Conservation (phyloP, 2,329 filamentous ascomycete genomes). For the Lecanicillium sp. region DNA sequence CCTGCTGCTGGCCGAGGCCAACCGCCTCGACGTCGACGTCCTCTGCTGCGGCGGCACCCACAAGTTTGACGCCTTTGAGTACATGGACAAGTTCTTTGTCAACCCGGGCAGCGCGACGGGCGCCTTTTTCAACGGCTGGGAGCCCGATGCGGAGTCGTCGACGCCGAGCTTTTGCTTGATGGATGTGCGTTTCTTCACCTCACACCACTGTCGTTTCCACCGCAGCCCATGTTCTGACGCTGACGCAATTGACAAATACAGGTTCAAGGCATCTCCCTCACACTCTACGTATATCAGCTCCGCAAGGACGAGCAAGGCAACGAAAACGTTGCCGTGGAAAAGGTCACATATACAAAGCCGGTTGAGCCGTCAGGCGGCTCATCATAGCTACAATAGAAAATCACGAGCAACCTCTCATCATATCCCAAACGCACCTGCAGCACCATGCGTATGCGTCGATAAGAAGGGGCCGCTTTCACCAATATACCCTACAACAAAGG, state of each 20-base stretch:
- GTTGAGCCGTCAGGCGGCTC: conserved; percentile 48
- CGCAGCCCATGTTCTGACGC: too few species aligned
- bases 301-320: conserved; percentile 68
- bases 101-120: conserved; percentile 62
- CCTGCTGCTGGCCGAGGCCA: conserved; percentile 58
- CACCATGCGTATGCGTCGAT: neutral
- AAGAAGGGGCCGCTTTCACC: neutral
- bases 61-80: conserved; percentile 63
- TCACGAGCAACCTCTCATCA: too few species aligned
- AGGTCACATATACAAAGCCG: conserved; percentile 78
- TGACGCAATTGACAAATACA: conserved; percentile 31
- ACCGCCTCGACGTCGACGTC: conserved; percentile 61
- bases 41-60: conserved; percentile 63
- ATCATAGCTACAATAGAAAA: conserved; percentile 32
- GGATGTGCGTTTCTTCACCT: conserved; percentile 64
- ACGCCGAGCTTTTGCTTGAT: conserved; percentile 93
- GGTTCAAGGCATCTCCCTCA: conserved; percentile 94
- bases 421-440: neutral
- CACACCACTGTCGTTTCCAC: neutral
- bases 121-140: conserved; percentile 52
- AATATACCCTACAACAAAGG: too few species aligned
- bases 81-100: conserved; percentile 68
- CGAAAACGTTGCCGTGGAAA: conserved; percentile 76
- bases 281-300: conserved; percentile 88
- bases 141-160: conserved; percentile 58